Conservation (phyloP, 257 asterid species). For the Cordia subcordata region DNA sequence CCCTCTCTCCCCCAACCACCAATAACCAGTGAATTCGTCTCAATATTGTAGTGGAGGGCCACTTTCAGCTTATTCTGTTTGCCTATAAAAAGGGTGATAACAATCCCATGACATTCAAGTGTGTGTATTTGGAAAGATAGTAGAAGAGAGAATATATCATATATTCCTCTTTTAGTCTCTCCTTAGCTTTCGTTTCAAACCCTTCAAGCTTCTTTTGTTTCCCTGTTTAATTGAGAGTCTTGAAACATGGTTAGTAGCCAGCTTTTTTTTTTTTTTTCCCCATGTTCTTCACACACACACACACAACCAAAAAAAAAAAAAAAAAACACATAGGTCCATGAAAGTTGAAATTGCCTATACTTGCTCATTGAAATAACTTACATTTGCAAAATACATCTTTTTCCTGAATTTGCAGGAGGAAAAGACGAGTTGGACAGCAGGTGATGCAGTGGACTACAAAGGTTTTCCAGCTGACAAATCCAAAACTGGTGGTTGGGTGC, state of each 20-base stretch:
- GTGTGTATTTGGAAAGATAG: constrained; percentile 7
- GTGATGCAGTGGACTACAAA: constrained; percentile 74
- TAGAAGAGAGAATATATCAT: background rate
- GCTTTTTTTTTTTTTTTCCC: too few species aligned
- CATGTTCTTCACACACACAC: too few species aligned
- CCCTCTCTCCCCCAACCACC: too few species aligned
- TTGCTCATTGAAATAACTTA: background rate
- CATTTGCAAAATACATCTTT: background rate
- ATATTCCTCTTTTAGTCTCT: too few species aligned
- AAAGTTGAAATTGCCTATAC: background rate
- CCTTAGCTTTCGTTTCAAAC: background rate
- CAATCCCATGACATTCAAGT: constrained; percentile 16
- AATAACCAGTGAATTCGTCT: constrained; percentile 30
- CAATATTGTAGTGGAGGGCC: constrained; percentile 40
- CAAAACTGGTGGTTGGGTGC: constrained; percentile 87
- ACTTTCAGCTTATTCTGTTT: constrained; percentile 9
- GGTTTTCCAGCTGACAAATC: constrained; percentile 72
- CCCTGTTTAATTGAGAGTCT: too few species aligned
- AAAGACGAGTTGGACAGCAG: constrained; percentile 41
- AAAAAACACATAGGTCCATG: too few species aligned
- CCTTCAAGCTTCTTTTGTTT: background rate
- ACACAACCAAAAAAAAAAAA: too few species aligned
- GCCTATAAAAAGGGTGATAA: constrained; percentile 57
- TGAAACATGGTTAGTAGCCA: constrained; percentile 27
- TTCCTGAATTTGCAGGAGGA: constrained; percentile 36